Percentiles rank a stretch among this genome's conserved stretches.
phyloP scores from a whole-genome alignment of 169 alveolate genomes.

The Fabrea salina region DNA sequence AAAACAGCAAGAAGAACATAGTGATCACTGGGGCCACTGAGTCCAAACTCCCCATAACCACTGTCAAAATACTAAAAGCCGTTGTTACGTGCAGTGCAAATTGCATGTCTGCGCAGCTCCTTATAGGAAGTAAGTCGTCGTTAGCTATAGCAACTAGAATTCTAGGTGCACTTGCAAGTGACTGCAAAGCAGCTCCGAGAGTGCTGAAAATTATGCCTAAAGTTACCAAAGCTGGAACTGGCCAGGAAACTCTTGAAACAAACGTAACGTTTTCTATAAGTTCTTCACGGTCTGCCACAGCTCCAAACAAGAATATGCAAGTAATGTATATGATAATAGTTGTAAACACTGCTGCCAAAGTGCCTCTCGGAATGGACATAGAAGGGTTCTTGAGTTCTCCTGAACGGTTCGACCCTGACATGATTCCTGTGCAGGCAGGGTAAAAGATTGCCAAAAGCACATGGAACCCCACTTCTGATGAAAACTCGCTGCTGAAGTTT shows the following conservation, averaged over 20 bases:
- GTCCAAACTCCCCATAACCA: conserved; percentile 53
- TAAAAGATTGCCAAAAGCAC: conserved; percentile 59
- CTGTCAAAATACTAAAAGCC: conserved; percentile 16
- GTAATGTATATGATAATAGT: conserved; percentile 51
- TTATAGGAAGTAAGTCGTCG: conserved; percentile 58
- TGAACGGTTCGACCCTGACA: conserved; percentile 73
- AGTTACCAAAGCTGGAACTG: conserved; percentile 46
- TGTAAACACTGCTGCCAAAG: conserved; percentile 60
- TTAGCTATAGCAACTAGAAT: conserved; percentile 69
- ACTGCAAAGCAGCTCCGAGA: conserved; percentile 70
- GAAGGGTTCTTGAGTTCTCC: conserved; percentile 65
- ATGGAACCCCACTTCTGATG: conserved; percentile 38
- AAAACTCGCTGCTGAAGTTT: conserved; percentile 36
- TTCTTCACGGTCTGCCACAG: conserved; percentile 49
- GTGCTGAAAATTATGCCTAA: conserved; percentile 62
- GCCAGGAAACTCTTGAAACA: conserved; percentile 61
- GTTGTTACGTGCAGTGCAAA: conserved; percentile 28
- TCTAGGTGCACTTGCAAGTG: conserved; percentile 58
- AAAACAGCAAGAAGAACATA: conserved; percentile 66
- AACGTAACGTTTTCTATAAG: conserved; percentile 50
- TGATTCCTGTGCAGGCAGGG: conserved; percentile 73
- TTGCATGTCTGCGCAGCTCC: neutral
- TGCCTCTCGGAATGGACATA: conserved; percentile 66
- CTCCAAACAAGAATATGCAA: conserved; percentile 51
- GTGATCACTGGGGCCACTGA: conserved; percentile 72